A percentile compares a stretch with the other conserved stretches of the same genome.
Conservation (phyloP, 2,329 filamentous ascomycete genomes). For the Ampelomyces quisqualis region DNA sequence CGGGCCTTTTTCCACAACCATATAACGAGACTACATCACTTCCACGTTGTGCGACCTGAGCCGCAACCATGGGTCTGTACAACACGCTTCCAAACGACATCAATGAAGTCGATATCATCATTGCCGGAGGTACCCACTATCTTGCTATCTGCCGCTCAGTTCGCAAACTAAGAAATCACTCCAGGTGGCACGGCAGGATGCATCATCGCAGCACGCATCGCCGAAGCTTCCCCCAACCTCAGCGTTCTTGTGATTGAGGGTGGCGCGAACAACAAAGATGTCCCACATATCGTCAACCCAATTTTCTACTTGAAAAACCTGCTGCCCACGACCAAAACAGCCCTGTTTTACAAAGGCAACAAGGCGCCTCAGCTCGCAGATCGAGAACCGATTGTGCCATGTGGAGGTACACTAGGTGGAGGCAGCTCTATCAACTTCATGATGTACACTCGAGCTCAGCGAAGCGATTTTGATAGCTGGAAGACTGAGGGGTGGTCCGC, state of each 20-base stretch:
- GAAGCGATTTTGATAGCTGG: conserved; percentile 56
- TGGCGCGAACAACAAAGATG: conserved; percentile 56
- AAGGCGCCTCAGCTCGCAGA: conserved; percentile 50
- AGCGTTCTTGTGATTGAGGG: conserved; percentile 57
- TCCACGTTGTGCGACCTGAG: no score
- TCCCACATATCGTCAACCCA: conserved; percentile 54
- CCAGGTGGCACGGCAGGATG: conserved; percentile 19
- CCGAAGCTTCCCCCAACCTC: conserved; percentile 53
- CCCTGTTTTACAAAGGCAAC: conserved; percentile 56
- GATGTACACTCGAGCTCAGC: conserved; percentile 50
- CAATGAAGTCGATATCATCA: conserved; percentile 54
- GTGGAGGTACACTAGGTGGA: conserved; percentile 60
- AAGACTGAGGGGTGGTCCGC: conserved; percentile 54
- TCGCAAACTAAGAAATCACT: conserved; percentile 1
- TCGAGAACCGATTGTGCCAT: conserved; percentile 48
- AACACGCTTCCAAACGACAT: conserved; percentile 42
- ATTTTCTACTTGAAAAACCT: conserved; percentile 54
- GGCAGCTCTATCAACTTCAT: conserved; percentile 50
- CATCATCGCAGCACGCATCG: conserved; percentile 51
- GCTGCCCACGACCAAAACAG: conserved; percentile 51
- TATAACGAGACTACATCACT: no score
- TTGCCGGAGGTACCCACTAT: conserved; percentile 55
- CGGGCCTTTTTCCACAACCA: no score
- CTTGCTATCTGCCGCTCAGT: conserved; percentile 2
- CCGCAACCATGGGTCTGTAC: conserved; percentile 30